A percentile compares a stretch with the other conserved stretches of the same genome.
Conservation (phyloP, 2,329 filamentous ascomycete genomes). For the Beauveria sp. region DNA sequence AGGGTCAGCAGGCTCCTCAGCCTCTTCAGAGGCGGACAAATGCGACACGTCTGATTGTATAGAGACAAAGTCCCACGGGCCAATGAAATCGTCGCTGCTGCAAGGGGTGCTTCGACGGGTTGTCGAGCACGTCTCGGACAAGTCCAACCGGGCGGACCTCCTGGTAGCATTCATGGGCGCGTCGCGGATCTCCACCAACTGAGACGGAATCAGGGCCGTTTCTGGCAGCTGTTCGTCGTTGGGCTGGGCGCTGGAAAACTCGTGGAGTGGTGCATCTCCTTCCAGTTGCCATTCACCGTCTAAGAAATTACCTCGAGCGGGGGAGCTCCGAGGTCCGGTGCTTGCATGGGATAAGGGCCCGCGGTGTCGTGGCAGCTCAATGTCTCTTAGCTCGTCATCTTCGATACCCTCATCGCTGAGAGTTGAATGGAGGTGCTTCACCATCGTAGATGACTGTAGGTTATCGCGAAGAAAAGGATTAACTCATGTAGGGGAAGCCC, state of each 20-base stretch:
- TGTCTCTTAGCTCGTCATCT: conserved; percentile 13
- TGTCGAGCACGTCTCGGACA: conserved; percentile 30
- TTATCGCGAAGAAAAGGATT: background rate
- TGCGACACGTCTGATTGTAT: background rate
- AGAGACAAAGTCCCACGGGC: background rate
- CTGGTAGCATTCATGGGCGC: background rate
- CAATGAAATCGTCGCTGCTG: background rate
- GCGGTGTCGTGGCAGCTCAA: conserved; percentile 12
- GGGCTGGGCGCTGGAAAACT: conserved; percentile 22
- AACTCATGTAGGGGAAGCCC: background rate
- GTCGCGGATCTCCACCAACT: background rate
- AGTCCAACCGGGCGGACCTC: conserved; percentile 18
- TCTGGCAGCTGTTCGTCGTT: conserved; percentile 22
- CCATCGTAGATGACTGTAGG: background rate
- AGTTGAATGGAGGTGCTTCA: background rate
- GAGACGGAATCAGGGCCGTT: conserved; percentile 22
- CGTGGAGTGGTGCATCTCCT: conserved; percentile 12
- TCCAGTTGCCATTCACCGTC: conserved; percentile 19
- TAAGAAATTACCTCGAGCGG: conserved; percentile 14
- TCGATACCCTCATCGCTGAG: conserved; percentile 1
- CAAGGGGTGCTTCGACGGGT: conserved; percentile 18
- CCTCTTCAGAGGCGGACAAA: background rate
- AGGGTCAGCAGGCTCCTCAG: background rate
- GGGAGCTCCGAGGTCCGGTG: conserved; percentile 14
- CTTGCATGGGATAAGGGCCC: background rate